A percentile compares a stretch with the other conserved stretches of the same genome.
Evolutionary conservation across 495 filamentous ascomycete species (phyloP).

Genomic region (Penicillium silybi): DNA sequence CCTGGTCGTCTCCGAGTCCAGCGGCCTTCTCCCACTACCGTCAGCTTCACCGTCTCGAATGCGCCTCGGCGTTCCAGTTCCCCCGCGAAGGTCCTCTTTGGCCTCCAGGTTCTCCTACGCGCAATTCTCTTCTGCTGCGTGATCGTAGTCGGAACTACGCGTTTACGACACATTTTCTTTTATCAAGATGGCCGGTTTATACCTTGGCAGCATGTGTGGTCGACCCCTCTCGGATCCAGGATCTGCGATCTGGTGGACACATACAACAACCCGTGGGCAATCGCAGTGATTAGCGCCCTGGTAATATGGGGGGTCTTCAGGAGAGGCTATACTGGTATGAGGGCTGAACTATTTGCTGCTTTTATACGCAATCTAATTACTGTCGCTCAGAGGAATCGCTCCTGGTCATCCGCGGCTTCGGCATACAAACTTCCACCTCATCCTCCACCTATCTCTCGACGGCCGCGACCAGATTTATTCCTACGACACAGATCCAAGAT

Average conservation of each 20-base stretch:
- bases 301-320: slow-evolving; percentile 47
- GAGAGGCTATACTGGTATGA: slow-evolving; percentile 47
- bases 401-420: slow-evolving; percentile 81
- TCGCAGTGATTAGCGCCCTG: slow-evolving; percentile 27
- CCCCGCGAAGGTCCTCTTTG: slow-evolving; percentile 51
- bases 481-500: slow-evolving; percentile 85
- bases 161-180: slow-evolving; percentile 27
- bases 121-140: slow-evolving; percentile 39
- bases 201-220: slow-evolving; percentile 33
- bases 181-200: slow-evolving; percentile 18
- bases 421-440: slow-evolving; percentile 80
- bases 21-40: slow-evolving; percentile 81
- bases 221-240: slow-evolving; percentile 24
- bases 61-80: slow-evolving; percentile 53
- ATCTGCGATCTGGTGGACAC: slow-evolving; percentile 34
- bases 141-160: slow-evolving; percentile 39
- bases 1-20: slow-evolving; percentile 57
- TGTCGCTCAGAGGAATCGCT: slow-evolving; percentile 70
- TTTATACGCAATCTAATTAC: slow-evolving; percentile 18
- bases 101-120: slow-evolving; percentile 48
- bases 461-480: slow-evolving; percentile 82
- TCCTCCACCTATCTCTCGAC: slow-evolving; percentile 59
- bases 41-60: slow-evolving; percentile 81
- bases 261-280: slow-evolving; percentile 30
- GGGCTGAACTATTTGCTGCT: background rate